These are phyloP conservation scores for Colletotrichum trifolii DNA, from an alignment of 2,329 filamentous ascomycete genomes.

Conservation along the genomic window DNA sequence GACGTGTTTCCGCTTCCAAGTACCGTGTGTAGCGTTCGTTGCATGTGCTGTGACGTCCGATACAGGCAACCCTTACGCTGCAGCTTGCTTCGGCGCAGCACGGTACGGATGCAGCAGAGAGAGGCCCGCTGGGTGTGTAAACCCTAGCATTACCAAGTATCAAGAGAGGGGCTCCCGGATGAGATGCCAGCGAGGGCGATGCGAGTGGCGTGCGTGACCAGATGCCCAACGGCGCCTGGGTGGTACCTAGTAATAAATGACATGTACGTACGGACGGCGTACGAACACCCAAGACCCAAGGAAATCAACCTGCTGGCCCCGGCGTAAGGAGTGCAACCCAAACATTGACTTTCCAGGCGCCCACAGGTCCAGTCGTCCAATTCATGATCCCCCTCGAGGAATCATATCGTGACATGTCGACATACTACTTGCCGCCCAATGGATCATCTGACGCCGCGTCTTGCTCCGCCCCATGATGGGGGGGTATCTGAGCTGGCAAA, in stretches of 20 bases:
- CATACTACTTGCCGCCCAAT: slow-evolving; percentile 34
- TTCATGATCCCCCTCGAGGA: slow-evolving; percentile 19
- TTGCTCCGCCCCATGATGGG: slow-evolving; percentile 33
- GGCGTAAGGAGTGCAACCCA: slow-evolving; percentile 21
- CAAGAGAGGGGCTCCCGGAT: slow-evolving; percentile 20
- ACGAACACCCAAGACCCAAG: slow-evolving; percentile 24
- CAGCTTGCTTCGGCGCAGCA: slow-evolving; percentile 27
- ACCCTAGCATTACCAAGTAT: slow-evolving; percentile 7
- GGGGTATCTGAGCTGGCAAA: slow-evolving; percentile 32
- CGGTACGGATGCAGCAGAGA: neutral
- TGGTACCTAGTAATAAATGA: neutral
- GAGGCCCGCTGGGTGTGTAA: slow-evolving; percentile 22
- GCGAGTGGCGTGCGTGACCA: neutral
- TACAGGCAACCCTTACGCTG: slow-evolving; percentile 27
- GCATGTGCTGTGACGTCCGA: slow-evolving; percentile 35
- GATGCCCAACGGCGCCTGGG: slow-evolving; percentile 20
- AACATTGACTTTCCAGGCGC: slow-evolving; percentile 17
- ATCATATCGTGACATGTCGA: slow-evolving; percentile 36
- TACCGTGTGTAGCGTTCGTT: slow-evolving; percentile 6
- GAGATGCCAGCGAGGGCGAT: slow-evolving; percentile 7
- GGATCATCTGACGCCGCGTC: slow-evolving; percentile 33
- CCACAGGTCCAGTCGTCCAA: slow-evolving; percentile 2
- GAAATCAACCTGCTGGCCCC: slow-evolving; percentile 10
- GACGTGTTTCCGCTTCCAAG: slow-evolving; percentile 26
- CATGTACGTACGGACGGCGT: neutral